A percentile compares a stretch with the other conserved stretches of the same genome.
phyloP scores from a whole-genome alignment of 768 basidiomycete genomes.

The Coprinopsis strossmayeri region DNA sequence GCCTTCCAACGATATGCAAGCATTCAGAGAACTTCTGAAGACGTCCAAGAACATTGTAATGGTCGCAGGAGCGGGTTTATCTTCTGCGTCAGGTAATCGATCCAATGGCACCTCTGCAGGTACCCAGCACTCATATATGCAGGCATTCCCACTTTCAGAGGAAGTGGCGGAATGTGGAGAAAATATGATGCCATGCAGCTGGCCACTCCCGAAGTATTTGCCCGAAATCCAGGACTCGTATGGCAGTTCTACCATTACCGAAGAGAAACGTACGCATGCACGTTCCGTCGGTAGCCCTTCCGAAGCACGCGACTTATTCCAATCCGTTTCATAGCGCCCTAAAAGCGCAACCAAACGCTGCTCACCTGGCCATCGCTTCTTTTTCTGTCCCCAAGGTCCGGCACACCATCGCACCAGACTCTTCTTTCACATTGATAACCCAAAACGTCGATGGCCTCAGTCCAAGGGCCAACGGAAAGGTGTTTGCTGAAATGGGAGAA shows the following conservation, averaged over 20 bases:
- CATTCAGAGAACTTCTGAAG: conserved; percentile 24
- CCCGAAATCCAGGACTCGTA: conserved; percentile 37
- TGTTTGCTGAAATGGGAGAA: conserved; percentile 10
- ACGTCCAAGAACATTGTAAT: conserved; percentile 29
- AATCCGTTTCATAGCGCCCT: conserved; percentile 42
- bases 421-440: conserved; percentile 46
- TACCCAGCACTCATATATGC: no score
- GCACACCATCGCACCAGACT: conserved; percentile 31
- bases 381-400: conserved; percentile 35
- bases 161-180: conserved; percentile 45
- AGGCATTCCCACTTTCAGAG: conserved; percentile 47
- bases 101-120: conserved; percentile 14
- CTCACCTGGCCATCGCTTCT: conserved; percentile 44
- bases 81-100: conserved; percentile 49
- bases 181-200: conserved; percentile 43
- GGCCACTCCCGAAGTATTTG: conserved; percentile 49
- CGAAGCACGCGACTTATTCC: conserved; percentile 10
- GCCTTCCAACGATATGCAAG: conserved; percentile 22
- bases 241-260: conserved; percentile 67
- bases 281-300: not conserved
- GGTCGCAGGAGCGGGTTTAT: conserved; percentile 54
- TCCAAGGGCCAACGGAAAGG: conserved; percentile 26
- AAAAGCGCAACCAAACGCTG: conserved; percentile 44
- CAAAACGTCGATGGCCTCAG: conserved; percentile 61
- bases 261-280: conserved; percentile 37